These are phyloP conservation scores for Rhodotorula graminis DNA, from an alignment of 768 basidiomycete species.

Conservation along the genomic window DNA sequence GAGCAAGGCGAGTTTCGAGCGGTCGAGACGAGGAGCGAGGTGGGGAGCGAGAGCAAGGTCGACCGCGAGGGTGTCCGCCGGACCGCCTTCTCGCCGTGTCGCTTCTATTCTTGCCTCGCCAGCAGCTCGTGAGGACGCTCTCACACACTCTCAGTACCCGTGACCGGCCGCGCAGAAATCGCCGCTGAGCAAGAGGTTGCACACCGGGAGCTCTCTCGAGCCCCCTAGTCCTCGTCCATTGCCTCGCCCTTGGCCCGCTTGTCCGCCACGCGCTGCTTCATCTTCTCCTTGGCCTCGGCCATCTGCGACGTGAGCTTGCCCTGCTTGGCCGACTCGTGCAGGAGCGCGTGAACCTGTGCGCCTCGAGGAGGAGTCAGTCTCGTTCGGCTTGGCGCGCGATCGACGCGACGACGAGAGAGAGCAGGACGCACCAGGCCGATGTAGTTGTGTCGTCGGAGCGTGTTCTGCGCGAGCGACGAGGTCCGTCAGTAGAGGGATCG, in stretches of 20 bases:
- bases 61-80: neutral
- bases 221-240: conserved; percentile 22
- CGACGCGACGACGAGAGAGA: neutral
- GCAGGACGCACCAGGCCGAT: conserved; percentile 52
- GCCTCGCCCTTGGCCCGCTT: conserved; percentile 46
- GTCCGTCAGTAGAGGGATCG: too few species aligned
- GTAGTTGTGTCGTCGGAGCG: conserved; percentile 78
- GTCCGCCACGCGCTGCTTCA: conserved; percentile 52
- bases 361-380: neutral
- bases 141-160: too few species aligned
- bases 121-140: too few species aligned
- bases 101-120: too few species aligned
- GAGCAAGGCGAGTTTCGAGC: too few species aligned
- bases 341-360: conserved; percentile 55
- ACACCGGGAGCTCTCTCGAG: too few species aligned
- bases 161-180: too few species aligned
- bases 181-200: too few species aligned
- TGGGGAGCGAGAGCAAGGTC: too few species aligned
- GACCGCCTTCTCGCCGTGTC: too few species aligned
- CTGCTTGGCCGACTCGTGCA: conserved; percentile 67
- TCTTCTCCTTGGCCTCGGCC: conserved; percentile 50
- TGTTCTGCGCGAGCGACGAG: conserved; percentile 52
- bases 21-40: neutral
- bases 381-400: too few species aligned
- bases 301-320: conserved; percentile 54